phyloP scores from a whole-genome alignment of 192 early-diverging fungal species.

The Linnemannia zychae region DNA sequence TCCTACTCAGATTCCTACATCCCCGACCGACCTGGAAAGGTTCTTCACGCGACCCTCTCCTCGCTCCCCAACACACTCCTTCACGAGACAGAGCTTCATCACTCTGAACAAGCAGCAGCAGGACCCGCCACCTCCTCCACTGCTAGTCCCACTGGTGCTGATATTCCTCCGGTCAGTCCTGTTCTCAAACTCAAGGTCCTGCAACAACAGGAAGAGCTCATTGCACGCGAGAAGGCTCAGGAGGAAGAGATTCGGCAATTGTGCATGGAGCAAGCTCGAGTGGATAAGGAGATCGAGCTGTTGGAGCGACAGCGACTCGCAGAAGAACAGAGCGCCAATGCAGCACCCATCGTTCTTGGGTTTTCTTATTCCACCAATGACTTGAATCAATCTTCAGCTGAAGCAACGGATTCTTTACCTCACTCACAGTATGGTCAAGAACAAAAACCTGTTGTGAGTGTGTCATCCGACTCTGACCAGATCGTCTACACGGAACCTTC shows the following conservation, averaged over 20 bases:
- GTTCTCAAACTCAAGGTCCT: constrained; percentile 94
- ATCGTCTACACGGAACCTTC: constrained; percentile 4
- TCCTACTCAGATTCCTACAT: constrained; percentile 72
- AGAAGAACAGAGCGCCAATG: constrained; percentile 26
- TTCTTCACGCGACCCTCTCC: constrained; percentile 92
- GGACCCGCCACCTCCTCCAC: constrained; percentile 19
- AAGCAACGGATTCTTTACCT: constrained; percentile 19
- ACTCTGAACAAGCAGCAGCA: constrained; percentile 86
- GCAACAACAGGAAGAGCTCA: constrained; percentile 96
- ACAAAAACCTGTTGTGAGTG: constrained; percentile 25
- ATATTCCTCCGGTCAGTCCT: constrained; percentile 65
- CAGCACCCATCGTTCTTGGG: background rate
- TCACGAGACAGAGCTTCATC: constrained; percentile 86
- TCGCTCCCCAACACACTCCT: constrained; percentile 92
- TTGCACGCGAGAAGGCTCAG: constrained; percentile 93
- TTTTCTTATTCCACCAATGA: background rate
- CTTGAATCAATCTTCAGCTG: constrained; percentile 12
- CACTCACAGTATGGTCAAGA: constrained; percentile 9
- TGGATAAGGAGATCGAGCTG: constrained; percentile 62
- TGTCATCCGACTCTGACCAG: constrained; percentile 45
- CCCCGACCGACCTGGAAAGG: constrained; percentile 70
- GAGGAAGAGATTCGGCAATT: constrained; percentile 66
- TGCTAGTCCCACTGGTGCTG: background rate
- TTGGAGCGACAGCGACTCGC: constrained; percentile 51
- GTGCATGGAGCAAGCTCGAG: constrained; percentile 64